Percentiles rank a stretch among this genome's conserved stretches.
These are phyloP conservation scores for Agastache rugosa DNA, from an alignment of 257 asterid species.

Conservation along the genomic window DNA sequence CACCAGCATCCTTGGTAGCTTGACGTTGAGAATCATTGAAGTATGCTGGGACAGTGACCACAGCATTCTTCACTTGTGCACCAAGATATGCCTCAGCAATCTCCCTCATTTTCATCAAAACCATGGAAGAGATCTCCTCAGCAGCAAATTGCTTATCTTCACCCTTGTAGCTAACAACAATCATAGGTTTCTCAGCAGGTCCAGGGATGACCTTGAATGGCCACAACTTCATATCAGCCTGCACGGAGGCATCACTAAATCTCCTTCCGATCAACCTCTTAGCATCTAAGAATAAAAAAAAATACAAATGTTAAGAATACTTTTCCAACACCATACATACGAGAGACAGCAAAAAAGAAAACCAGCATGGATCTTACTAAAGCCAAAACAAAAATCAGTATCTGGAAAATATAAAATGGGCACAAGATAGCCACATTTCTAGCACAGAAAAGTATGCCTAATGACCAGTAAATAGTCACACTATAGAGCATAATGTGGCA, in stretches of 20 bases:
- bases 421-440: neutral
- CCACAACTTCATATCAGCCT: slow-evolving; percentile 62
- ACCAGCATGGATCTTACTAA: neutral
- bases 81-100: slow-evolving; percentile 63
- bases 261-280: slow-evolving; percentile 63
- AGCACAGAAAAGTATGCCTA: neutral
- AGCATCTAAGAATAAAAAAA: slow-evolving; percentile 37
- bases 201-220: slow-evolving; percentile 54
- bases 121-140: slow-evolving; percentile 67
- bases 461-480: neutral
- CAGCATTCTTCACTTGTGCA: slow-evolving; percentile 51
- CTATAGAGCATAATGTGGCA: neutral
- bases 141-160: slow-evolving; percentile 64
- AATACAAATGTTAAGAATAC: neutral
- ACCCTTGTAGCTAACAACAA: slow-evolving; percentile 55
- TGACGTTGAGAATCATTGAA: slow-evolving; percentile 62
- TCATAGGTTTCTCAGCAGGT: slow-evolving; percentile 61
- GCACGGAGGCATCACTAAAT: slow-evolving; percentile 55
- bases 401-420: neutral
- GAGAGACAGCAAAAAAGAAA: neutral
- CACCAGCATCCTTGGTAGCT: slow-evolving; percentile 65
- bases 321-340: neutral
- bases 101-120: slow-evolving; percentile 59
- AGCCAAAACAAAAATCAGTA: neutral
- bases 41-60: slow-evolving; percentile 64